Conservation (phyloP, 495 filamentous ascomycete species). For the Aspergillus biplanus region DNA sequence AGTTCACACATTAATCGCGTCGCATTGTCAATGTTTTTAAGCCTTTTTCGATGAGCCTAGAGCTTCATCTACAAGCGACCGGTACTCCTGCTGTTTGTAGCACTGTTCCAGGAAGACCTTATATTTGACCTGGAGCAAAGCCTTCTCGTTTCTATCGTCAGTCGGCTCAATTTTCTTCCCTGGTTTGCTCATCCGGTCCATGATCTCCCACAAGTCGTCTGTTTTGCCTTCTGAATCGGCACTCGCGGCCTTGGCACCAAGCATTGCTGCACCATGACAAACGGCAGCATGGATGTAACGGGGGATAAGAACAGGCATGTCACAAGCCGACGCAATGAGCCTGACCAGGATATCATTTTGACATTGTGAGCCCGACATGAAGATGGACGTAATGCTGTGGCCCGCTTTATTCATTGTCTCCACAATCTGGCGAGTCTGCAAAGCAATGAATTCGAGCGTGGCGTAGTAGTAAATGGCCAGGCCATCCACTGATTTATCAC, state of each 20-base stretch:
- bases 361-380: constrained; percentile 98
- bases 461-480: constrained; percentile 91
- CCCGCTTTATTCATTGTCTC: constrained; percentile 87
- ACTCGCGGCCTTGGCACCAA: constrained; percentile 92
- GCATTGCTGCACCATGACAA: constrained; percentile 94
- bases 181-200: constrained; percentile 95
- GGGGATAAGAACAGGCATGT: constrained; percentile 89
- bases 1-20: not conserved
- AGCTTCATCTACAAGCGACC: constrained; percentile 67
- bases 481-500: constrained; percentile 81
- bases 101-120: constrained; percentile 67
- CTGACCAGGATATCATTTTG: constrained; percentile 91
- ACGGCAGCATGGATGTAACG: constrained; percentile 95
- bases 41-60: constrained; percentile 39
- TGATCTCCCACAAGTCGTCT: constrained; percentile 90
- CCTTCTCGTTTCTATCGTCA: constrained; percentile 70
- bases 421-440: constrained; percentile 94
- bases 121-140: constrained; percentile 83
- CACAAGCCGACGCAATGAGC: constrained; percentile 86
- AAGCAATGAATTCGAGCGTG: constrained; percentile 94
- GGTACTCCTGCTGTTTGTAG: constrained; percentile 64
- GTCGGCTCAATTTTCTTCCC: constrained; percentile 80
- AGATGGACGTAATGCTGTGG: constrained; percentile 85
- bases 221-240: constrained; percentile 73
- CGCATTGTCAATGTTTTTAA: not conserved